These are phyloP conservation scores for Pleoardoris graminearum DNA, from an alignment of 2,329 filamentous ascomycete species.

Conservation along the genomic window DNA sequence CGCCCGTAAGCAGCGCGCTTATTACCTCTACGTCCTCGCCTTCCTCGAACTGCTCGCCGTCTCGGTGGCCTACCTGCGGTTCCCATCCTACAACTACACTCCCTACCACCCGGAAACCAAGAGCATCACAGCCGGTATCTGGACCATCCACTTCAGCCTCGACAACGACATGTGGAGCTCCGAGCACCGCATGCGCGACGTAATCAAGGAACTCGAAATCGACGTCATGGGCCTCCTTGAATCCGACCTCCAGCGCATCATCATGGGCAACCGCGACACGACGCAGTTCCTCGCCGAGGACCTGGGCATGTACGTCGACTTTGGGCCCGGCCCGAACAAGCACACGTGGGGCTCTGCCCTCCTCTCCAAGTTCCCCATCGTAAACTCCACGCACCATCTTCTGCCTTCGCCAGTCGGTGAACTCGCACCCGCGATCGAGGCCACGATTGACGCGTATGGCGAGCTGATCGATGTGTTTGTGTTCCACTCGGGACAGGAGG, in stretches of 20 bases:
- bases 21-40: conserved; percentile 73
- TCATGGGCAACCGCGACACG: conserved; percentile 98
- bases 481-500: conserved; percentile 98
- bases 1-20: conserved; percentile 61
- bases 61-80: conserved; percentile 81
- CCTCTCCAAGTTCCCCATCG: conserved; percentile 94
- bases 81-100: conserved; percentile 88
- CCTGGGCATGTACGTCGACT: conserved; percentile 98
- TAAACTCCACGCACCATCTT: conserved; percentile 95
- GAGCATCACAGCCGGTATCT: conserved; percentile 90
- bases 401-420: conserved; percentile 92
- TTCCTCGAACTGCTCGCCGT: conserved; percentile 79
- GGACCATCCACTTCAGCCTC: conserved; percentile 97
- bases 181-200: conserved; percentile 87
- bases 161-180: conserved; percentile 99
- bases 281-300: conserved; percentile 96
- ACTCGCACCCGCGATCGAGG: conserved; percentile 92
- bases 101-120: conserved; percentile 89
- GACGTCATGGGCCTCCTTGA: conserved; percentile 95
- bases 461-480: conserved; percentile 91
- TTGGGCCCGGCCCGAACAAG: conserved; percentile 95
- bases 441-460: conserved; percentile 92
- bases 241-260: conserved; percentile 92
- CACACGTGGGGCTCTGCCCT: conserved; percentile 96
- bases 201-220: conserved; percentile 92